These are phyloP conservation scores for Pouteria campechiana DNA, from an alignment of 179 eudicot species.

Conservation along the genomic window DNA sequence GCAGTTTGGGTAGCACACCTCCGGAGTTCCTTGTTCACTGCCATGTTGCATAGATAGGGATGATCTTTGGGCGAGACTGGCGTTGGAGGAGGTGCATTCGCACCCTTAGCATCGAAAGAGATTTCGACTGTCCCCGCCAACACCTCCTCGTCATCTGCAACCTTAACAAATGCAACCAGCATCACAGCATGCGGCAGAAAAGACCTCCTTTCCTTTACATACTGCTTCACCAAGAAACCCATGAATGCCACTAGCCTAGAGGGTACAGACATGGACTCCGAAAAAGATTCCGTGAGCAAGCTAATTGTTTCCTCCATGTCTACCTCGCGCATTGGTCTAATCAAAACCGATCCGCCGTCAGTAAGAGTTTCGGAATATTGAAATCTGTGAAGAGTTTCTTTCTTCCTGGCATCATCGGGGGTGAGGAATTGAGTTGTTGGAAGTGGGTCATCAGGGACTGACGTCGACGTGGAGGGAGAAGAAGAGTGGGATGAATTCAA, in stretches of 20 bases:
- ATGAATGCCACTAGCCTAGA: constrained; percentile 35
- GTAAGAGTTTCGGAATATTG: constrained; percentile 30
- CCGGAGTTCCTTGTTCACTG: constrained; percentile 50
- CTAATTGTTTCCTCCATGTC: constrained; percentile 46
- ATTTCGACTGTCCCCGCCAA: constrained; percentile 81
- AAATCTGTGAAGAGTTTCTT: constrained; percentile 36
- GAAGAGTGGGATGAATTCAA: constrained; percentile 13
- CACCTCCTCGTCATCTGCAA: constrained; percentile 11
- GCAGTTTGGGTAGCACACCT: constrained; percentile 33
- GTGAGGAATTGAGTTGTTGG: constrained; percentile 34
- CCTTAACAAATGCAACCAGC: constrained; percentile 48
- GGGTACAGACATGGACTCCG: constrained; percentile 63
- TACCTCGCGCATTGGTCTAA: constrained; percentile 53
- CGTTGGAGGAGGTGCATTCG: constrained; percentile 64
- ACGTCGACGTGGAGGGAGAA: constrained; percentile 9
- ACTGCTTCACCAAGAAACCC: constrained; percentile 63
- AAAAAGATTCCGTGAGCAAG: constrained; percentile 61
- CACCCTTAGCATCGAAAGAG: constrained; percentile 52
- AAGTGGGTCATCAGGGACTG: constrained; percentile 19
- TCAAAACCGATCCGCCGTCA: constrained; percentile 44
- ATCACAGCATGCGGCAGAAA: constrained; percentile 67
- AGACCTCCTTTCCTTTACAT: constrained; percentile 55
- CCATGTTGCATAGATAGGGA: constrained; percentile 84
- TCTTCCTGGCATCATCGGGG: constrained; percentile 36
- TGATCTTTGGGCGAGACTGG: constrained; percentile 63